Evolutionary conservation across 2,329 filamentous ascomycete genomes (phyloP).

Genomic region (Penicillium sp.): DNA sequence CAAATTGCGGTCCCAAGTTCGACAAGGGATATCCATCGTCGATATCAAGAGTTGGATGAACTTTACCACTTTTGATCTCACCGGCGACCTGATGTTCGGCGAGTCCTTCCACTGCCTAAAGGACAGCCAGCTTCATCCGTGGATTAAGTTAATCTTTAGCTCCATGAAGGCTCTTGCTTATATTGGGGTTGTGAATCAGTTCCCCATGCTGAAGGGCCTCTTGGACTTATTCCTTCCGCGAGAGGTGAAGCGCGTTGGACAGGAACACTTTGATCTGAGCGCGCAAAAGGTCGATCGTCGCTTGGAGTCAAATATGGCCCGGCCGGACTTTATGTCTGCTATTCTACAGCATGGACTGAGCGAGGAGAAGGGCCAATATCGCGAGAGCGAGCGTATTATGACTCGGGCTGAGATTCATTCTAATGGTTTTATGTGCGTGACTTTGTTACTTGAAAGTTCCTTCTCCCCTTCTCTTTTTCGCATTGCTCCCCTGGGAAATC

Average conservation of each 20-base stretch:
- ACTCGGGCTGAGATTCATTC: conserved; percentile 25
- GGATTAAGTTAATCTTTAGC: conserved; percentile 39
- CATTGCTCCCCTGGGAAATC: too few species aligned
- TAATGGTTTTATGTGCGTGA: conserved; percentile 24
- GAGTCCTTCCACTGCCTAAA: conserved; percentile 42
- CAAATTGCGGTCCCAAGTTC: conserved; percentile 15
- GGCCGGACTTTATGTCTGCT: conserved; percentile 28
- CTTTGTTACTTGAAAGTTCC: too few species aligned
- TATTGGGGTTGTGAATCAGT: conserved; percentile 19
- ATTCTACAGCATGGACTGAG: conserved; percentile 24
- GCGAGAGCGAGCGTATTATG: conserved; percentile 19
- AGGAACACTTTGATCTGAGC: conserved; percentile 23
- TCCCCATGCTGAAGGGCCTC: conserved; percentile 12
- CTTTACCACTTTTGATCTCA: conserved; percentile 41
- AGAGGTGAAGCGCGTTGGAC: conserved; percentile 10
- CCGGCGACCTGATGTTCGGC: conserved; percentile 41
- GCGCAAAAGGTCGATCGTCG: conserved; percentile 23
- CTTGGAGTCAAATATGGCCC: conserved; percentile 13
- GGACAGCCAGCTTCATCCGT: conserved; percentile 38
- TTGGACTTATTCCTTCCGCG: conserved; percentile 14
- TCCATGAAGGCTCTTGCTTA: conserved; percentile 25
- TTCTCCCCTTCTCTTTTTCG: too few species aligned
- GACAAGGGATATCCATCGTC: conserved; percentile 1
- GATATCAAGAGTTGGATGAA: conserved; percentile 37
- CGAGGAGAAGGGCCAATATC: conserved; percentile 15